Evolutionary conservation across 2,329 filamentous ascomycete species (phyloP).

Genomic region (Venturiaceae sp.): DNA sequence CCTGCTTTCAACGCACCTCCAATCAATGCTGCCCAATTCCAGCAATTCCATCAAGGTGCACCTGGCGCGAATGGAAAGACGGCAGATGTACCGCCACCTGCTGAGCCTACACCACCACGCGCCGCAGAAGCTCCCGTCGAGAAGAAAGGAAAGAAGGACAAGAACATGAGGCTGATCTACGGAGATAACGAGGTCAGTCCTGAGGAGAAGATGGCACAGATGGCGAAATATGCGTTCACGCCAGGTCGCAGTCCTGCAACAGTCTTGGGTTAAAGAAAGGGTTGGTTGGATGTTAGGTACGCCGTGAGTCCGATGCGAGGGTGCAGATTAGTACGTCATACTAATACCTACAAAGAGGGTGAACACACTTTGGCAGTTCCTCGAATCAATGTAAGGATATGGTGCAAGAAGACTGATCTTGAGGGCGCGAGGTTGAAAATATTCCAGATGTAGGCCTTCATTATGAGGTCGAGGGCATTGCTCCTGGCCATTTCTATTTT

Average conservation of each 20-base stretch:
- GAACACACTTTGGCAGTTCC: too few relatives aligned
- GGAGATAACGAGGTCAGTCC: conserved; percentile 70
- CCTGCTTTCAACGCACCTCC: conserved; percentile 46
- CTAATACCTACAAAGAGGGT: too few relatives aligned
- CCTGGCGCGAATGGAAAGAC: conserved; percentile 22
- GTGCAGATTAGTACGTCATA: too few relatives aligned
- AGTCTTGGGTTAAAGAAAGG: not conserved
- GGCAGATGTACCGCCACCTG: conserved; percentile 7
- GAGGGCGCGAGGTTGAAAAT: too few relatives aligned
- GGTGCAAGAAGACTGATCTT: too few relatives aligned
- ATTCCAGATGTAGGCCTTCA: too few relatives aligned
- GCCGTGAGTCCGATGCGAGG: not conserved
- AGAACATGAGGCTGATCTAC: conserved; percentile 60
- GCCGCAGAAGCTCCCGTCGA: too few relatives aligned
- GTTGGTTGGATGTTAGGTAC: not conserved
- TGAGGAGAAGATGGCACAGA: conserved; percentile 77
- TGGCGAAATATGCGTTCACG: conserved; percentile 65
- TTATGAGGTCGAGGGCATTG: too few relatives aligned
- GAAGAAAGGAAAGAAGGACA: conserved; percentile 58
- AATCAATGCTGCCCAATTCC: conserved; percentile 44
- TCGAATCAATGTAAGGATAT: too few relatives aligned
- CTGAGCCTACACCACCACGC: not conserved
- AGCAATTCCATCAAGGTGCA: conserved; percentile 44
- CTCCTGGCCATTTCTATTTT: too few relatives aligned
- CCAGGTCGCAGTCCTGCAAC: conserved; percentile 21